Conservation (phyloP, 352 stramenopile genomes). For the Phytophthora fragariae region DNA sequence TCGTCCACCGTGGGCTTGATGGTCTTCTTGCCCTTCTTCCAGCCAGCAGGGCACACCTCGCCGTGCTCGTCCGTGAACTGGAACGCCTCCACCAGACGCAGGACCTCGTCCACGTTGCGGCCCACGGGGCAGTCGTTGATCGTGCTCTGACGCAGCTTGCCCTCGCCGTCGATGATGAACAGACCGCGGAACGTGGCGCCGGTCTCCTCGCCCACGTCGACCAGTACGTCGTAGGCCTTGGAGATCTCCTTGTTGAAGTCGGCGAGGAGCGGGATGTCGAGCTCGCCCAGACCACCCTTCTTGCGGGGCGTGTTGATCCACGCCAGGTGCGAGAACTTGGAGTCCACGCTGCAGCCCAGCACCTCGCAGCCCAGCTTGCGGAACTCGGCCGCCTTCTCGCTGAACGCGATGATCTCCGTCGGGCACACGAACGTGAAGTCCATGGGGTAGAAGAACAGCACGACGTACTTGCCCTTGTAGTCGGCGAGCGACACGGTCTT, state of each 20-base stretch:
- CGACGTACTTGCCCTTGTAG: conserved; percentile 91
- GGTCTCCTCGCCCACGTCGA: conserved; percentile 60
- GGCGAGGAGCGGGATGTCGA: conserved; percentile 91
- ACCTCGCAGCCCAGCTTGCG: conserved; percentile 72
- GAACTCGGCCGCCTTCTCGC: conserved; percentile 80
- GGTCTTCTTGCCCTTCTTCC: too few species aligned
- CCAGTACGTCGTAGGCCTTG: conserved; percentile 83
- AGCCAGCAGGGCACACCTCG: conserved; percentile 35
- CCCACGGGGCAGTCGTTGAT: conserved; percentile 90
- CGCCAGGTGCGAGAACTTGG: conserved; percentile 87
- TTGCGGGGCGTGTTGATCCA: conserved; percentile 74
- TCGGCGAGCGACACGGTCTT: conserved; percentile 81
- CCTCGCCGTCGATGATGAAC: conserved; percentile 92
- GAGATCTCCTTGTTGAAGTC: conserved; percentile 89
- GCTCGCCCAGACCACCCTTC: conserved; percentile 73
- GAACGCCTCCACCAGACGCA: conserved; percentile 91
- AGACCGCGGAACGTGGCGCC: conserved; percentile 84
- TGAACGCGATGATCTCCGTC: conserved; percentile 92
- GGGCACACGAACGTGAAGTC: conserved; percentile 93
- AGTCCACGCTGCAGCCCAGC: conserved; percentile 84
- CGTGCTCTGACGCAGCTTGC: conserved; percentile 83
- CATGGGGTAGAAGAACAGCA: conserved; percentile 93
- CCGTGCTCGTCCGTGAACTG: conserved; percentile 92
- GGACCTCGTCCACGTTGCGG: conserved; percentile 89
- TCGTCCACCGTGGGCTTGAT: too few species aligned